Evolutionary conservation across 345 rosid species (phyloP), one percentile per base, ranked within the genome.

Genomic region (Cardamine occulta): DNA sequence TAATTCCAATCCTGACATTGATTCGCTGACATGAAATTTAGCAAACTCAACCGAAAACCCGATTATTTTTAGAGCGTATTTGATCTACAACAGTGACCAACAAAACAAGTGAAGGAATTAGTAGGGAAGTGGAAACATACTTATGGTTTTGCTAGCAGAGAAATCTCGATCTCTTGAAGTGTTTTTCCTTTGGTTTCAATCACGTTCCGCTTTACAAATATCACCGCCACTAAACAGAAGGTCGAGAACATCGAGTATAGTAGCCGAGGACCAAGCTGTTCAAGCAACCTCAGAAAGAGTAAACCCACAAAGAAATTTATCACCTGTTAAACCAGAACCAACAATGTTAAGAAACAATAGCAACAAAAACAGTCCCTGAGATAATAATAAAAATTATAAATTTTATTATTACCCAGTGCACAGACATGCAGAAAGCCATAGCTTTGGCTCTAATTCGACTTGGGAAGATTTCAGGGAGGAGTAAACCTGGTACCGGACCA

Each of bases 401-500:
- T 59, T 35, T 58, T 52, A 8, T 70, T 75, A 47, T 69, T 59
- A 95, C 99, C 99, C 98, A 95, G 77, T 92, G 98, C 68, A 95
- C 99, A 31, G 97, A 90, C 97, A 95, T 82, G 67, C 99, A 95
- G 69, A 92, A 66, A 6, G 98, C 98, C 97, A 92, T 89, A 78
- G 99, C 98, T 82, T 88, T 95, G 34, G 98, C 99, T 75, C 99
- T 83, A 39, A 95, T 95, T 63, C 94, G 91, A 81, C 86, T 82
- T 31, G 97, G 88, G 72, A 95, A 92, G 49, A 95, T 95, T 72
- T 95, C 99, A 63, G 99, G 97, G 12, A 95, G 88, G 73, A 95
- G 98, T 55, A 95, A 89, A 82, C 91, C 82, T 19, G 99, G 98
- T 75, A 95, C 98, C 55, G 98, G 99, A 68, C 99, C 99, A 79